Conservation (phyloP, 257 asterid genomes). For the Mentha longifolia region DNA sequence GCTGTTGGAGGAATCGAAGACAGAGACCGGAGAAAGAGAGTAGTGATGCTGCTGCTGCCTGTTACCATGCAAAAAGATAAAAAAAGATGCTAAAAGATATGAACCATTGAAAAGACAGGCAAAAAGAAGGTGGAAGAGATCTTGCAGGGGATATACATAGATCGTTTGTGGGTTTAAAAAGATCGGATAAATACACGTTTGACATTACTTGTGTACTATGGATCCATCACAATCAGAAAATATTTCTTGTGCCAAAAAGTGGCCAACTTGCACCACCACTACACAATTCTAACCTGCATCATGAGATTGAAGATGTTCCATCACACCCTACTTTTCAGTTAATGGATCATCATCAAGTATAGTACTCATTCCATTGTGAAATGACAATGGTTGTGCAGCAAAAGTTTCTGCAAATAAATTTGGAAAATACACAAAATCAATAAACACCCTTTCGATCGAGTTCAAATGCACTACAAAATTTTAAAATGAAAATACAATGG, state of each 20-base stretch:
- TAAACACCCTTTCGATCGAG: not conserved
- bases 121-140: constrained; percentile 35
- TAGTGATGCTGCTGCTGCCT: constrained; percentile 26
- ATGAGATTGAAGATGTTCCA: constrained; percentile 10
- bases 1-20: not conserved
- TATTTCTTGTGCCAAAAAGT: constrained; percentile 10
- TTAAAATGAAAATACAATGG: not conserved
- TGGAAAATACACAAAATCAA: not conserved
- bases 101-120: constrained; percentile 35
- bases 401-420: not conserved
- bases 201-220: constrained; percentile 14
- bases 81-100: not conserved
- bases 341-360: constrained; percentile 12
- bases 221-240: constrained; percentile 26
- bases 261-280: constrained; percentile 45
- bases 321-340: not conserved
- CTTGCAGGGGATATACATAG: constrained; percentile 6
- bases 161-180: constrained; percentile 25
- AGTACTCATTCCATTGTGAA: not conserved
- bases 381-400: not conserved
- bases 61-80: constrained; percentile 38
- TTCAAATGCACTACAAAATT: not conserved
- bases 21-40: constrained; percentile 21
- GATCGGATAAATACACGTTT: constrained; percentile 22
- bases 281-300: constrained; percentile 18